Percentiles rank a stretch among this genome's conserved stretches.
Evolutionary conservation across 441 rosid genomes (phyloP).

Genomic region (Rhodomyrtus psidioides): DNA sequence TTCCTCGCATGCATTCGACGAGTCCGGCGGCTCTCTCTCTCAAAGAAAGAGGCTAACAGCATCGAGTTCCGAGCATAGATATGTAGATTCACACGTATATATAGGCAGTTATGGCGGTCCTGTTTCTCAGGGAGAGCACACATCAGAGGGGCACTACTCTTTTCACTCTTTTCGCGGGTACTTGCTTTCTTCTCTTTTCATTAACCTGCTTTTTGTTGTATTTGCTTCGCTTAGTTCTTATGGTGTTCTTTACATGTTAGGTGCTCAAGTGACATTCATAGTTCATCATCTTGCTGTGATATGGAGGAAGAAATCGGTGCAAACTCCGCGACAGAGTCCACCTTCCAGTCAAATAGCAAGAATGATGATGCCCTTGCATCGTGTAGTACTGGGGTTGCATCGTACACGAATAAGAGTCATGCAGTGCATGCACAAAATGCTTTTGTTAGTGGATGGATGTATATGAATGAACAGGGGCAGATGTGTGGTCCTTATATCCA

Average conservation of each 20-base stretch:
- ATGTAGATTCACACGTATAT: conserved; percentile 11
- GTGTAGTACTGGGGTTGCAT: conserved; percentile 30
- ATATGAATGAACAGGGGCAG: conserved; percentile 69
- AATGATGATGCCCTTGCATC: conserved; percentile 36
- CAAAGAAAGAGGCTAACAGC: conserved; percentile 32
- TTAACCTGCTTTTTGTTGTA: background rate
- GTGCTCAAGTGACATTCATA: conserved; percentile 16
- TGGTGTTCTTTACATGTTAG: conserved; percentile 18
- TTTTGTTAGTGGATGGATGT: conserved; percentile 88
- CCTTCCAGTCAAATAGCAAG: conserved; percentile 62
- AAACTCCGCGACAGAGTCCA: conserved; percentile 33
- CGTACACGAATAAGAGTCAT: conserved; percentile 31
- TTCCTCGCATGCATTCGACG: conserved; percentile 5
- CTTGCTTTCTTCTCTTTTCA: background rate
- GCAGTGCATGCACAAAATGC: conserved; percentile 24
- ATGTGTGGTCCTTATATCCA: conserved; percentile 96
- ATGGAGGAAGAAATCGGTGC: conserved; percentile 30
- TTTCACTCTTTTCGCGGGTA: conserved; percentile 27
- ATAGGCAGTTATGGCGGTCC: conserved; percentile 18
- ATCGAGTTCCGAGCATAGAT: conserved; percentile 14
- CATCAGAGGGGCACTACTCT: conserved; percentile 18
- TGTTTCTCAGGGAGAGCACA: conserved; percentile 14
- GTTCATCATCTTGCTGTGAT: conserved; percentile 26
- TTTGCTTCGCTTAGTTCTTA: background rate
- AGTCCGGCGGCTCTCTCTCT: conserved; percentile 2